Base-by-base conservation (phyloP, 768 basidiomycete species). In the Scleroderma citrinum region DNA sequence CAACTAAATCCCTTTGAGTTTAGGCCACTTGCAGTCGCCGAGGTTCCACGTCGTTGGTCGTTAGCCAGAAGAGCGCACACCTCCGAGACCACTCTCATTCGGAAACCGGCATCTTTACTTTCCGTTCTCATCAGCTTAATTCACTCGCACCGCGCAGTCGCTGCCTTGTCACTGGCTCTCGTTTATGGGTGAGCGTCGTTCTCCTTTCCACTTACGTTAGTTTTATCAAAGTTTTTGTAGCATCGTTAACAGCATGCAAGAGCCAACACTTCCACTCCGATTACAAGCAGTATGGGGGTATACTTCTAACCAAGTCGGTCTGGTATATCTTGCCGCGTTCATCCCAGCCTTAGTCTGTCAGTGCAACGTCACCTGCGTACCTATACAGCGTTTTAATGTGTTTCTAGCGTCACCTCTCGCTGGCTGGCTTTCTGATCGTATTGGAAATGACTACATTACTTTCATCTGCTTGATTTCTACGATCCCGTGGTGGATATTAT, bases 301-400 rank as follows among this genome's bases (percentile, higher is more conserved):
- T 35, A 53, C 71, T 47, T 71, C 81, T 0, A 61, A n/a, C 62
- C 66, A 51, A 60, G 80, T 85, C 10, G 87, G 87, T 7, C 56
- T 87, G n/a, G 74, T 85, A 14, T 83, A 82, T 59, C 67, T 88
- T 49, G 84, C 80, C 7, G 74, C 76, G 8, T 76, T 83, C 21
- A 64, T 84, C 7, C 86, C 85, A 1, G 77, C 80, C 0, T 59
- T 88, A 16, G 66, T 87, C 48, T 85, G 86, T 85, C 56, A 50
- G 79, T 58, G 45, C 20, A 38, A 34, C n/a, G 14, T n/a, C n/a
- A n/a, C 36, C 19, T n/a, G 46, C 17, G n/a, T n/a, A 11, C 6
- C 2, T 12, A 13, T 7, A 21, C 13, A 12, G 31, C 30, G 21
- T 19, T 16, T 36, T 36, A 17, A 35, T 21, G 17, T 50, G 13